Evolutionary conservation across 2,329 filamentous ascomycete species (phyloP).

Genomic region (Fusarium bactridioides): DNA sequence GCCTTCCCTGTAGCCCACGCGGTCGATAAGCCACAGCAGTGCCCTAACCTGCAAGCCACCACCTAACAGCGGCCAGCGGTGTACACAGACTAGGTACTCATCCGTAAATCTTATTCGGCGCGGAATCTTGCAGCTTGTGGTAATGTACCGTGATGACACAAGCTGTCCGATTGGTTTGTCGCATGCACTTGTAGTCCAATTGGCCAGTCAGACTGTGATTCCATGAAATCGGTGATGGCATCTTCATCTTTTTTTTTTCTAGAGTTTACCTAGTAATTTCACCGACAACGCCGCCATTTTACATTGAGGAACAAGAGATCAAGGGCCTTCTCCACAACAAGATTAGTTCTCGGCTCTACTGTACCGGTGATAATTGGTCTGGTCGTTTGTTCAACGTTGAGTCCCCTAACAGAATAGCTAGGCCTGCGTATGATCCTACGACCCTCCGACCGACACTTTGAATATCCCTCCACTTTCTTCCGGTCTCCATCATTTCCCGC

Average conservation of each 20-base stretch:
- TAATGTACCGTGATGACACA: conserved; percentile 1
- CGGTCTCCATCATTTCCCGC: conserved; percentile 33
- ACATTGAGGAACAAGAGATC: not conserved
- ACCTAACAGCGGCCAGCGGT: conserved; percentile 3
- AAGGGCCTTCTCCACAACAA: not conserved
- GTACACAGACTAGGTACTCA: conserved; percentile 2
- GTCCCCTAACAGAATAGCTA: not conserved
- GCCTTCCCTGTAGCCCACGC: conserved; percentile 30
- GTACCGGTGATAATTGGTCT: conserved; percentile 3
- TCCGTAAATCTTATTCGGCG: conserved; percentile 1
- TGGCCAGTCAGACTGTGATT: conserved; percentile 9
- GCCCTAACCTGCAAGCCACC: conserved; percentile 5
- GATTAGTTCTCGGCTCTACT: conserved; percentile 11
- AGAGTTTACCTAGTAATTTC: not conserved
- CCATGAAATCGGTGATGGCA: not conserved
- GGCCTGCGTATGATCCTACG: not conserved
- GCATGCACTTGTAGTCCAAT: conserved; percentile 5
- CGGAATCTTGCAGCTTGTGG: conserved; percentile 5
- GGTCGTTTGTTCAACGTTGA: not conserved
- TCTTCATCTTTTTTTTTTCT: not conserved
- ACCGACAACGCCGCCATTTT: conserved; percentile 11
- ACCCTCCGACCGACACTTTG: conserved; percentile 31
- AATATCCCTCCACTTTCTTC: conserved; percentile 33
- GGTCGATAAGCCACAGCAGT: conserved; percentile 29
- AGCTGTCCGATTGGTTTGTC: conserved; percentile 1